Evolutionary conservation across 2,329 filamentous ascomycete species (phyloP).

Genomic region (Ophiostoma ips): DNA sequence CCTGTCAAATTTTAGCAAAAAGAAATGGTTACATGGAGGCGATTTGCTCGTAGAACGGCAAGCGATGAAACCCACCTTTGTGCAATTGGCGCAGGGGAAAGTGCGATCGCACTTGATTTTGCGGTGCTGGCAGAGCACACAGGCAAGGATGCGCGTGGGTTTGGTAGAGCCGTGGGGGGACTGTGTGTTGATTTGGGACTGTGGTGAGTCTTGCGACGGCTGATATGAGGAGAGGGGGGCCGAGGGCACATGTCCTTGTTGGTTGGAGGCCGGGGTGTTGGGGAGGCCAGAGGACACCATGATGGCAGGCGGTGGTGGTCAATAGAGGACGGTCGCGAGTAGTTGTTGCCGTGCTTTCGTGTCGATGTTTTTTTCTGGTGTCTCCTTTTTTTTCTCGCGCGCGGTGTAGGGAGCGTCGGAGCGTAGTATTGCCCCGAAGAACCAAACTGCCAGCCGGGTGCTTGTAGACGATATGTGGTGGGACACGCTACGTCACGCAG

Average conservation of each 20-base stretch:
- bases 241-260: neutral
- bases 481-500: neutral
- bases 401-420: too few relatives aligned
- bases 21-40: too few relatives aligned
- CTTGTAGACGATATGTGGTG: too few relatives aligned
- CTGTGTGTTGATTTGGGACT: neutral
- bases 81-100: slow-evolving; percentile 45
- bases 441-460: too few relatives aligned
- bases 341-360: neutral
- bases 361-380: neutral
- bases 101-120: slow-evolving; percentile 50
- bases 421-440: too few relatives aligned
- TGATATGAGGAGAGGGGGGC: slow-evolving; percentile 2
- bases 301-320: neutral
- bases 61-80: slow-evolving; percentile 31
- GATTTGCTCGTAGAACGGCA: neutral
- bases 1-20: slow-evolving; percentile 23
- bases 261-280: neutral
- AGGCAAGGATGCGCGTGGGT: slow-evolving; percentile 34
- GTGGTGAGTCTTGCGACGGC: neutral
- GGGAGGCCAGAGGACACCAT: neutral
- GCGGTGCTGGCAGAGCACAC: slow-evolving; percentile 44
- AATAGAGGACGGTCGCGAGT: neutral
- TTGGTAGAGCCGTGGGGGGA: slow-evolving; percentile 17
- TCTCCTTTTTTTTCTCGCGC: too few relatives aligned